These are phyloP conservation scores for Vigna radiata DNA, from an alignment of 306 rosid genomes.

Conservation along the genomic window DNA sequence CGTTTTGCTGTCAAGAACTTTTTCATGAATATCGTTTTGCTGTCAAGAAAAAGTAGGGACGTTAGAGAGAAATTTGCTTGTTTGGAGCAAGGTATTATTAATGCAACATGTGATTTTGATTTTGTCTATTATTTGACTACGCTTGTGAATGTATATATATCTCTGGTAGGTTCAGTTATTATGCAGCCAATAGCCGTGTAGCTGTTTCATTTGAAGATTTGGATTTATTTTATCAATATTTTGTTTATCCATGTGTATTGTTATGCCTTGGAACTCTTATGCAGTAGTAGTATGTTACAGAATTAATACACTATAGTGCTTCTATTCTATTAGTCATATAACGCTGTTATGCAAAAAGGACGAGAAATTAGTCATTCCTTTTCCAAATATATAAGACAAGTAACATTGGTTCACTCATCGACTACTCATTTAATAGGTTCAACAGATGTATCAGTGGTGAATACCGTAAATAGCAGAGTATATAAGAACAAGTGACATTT, in stretches of 20 bases:
- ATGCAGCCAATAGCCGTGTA: constrained; percentile 16
- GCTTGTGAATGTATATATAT: constrained; percentile 38
- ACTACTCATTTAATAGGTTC: background rate
- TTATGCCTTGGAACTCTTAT: constrained; percentile 27
- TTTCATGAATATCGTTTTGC: too few species aligned
- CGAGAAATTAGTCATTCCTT: too few species aligned
- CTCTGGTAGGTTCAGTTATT: constrained; percentile 35
- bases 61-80: constrained; percentile 42
- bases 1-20: constrained; percentile 39
- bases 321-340: too few species aligned
- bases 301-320: background rate
- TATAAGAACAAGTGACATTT: background rate
- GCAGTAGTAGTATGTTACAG: background rate
- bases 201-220: constrained; percentile 39
- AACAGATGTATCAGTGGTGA: background rate
- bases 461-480: background rate
- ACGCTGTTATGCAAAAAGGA: too few species aligned
- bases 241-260: constrained; percentile 2
- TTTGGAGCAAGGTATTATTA: constrained; percentile 47
- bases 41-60: constrained; percentile 39
- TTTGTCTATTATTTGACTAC: constrained; percentile 30
- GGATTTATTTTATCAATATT: constrained; percentile 23
- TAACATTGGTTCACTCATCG: background rate
- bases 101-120: constrained; percentile 40
- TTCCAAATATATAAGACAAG: too few species aligned